Percentiles rank a stretch among this genome's conserved stretches.
These are phyloP conservation scores for Aspergillus nomiae DNA, from an alignment of 2,329 filamentous ascomycete species.

Conservation along the genomic window DNA sequence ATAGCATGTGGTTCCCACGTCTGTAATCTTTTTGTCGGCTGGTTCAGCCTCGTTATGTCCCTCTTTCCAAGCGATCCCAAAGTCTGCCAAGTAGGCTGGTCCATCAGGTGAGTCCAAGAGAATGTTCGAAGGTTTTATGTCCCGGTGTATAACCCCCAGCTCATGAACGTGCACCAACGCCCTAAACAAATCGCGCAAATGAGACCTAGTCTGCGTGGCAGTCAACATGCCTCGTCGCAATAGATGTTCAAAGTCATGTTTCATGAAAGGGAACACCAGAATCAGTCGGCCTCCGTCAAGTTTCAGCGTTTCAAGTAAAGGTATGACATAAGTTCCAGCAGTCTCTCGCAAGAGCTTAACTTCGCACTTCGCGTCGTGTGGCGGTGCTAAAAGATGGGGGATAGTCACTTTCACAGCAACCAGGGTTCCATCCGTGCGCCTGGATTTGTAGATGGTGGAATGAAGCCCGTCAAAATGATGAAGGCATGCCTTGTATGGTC, in stretches of 20 bases:
- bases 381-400: constrained; percentile 70
- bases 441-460: constrained; percentile 77
- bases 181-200: constrained; percentile 69
- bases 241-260: constrained; percentile 69
- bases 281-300: constrained; percentile 72
- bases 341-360: constrained; percentile 70
- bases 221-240: constrained; percentile 53
- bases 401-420: constrained; percentile 85
- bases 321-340: constrained; percentile 61
- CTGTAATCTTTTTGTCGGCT: constrained; percentile 72
- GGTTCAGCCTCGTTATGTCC: constrained; percentile 62
- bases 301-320: constrained; percentile 70
- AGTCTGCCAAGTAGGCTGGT: constrained; percentile 81
- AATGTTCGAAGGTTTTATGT: constrained; percentile 91
- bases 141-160: constrained; percentile 82
- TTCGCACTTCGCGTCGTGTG: constrained; percentile 82
- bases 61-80: constrained; percentile 86
- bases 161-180: constrained; percentile 73
- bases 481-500: constrained; percentile 58
- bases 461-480: constrained; percentile 71
- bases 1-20: constrained; percentile 92
- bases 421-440: constrained; percentile 43
- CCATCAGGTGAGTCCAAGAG: constrained; percentile 68
- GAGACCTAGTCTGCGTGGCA: constrained; percentile 43
- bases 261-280: constrained; percentile 83